Base-by-base conservation (phyloP, 2,329 filamentous ascomycete genomes). In the Fusarium graminum region DNA sequence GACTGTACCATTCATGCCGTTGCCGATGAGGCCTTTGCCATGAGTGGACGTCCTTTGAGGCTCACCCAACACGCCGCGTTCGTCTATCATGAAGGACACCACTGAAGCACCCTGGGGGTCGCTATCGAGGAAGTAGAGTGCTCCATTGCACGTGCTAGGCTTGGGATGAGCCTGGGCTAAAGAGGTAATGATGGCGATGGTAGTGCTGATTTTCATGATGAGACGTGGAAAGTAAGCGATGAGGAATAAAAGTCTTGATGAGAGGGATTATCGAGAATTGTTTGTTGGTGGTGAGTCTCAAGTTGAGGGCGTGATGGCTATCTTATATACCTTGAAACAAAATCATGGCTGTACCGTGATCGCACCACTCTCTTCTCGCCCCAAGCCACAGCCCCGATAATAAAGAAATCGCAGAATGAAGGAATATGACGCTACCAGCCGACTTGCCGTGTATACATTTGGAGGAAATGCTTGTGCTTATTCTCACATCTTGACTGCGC, bases 61-160 rank as follows among this genome's bases (percentile, higher is more conserved):
- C 2, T 29, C 13, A 2, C 44, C 26, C 0, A 52, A 10, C 1
- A 17, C 13, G 1, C 54, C 54, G 40, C 44, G n/a, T 6, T 25
- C 11, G 4, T 6, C 9, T 4, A 60, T 59, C 2, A 17, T 38
- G 28, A 60, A 25, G 3, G 57, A 59, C 12, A 60, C 57, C 6
- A 60, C 54, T 5, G 32, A 52, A 11, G 57, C 57, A 2, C 54
- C 57, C 2, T 59, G 8, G 8, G 57, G 57, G n/a, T 60, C 32
- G 6, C 57, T 60, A 17, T 60, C 57, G 3, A 60, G 44, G 3
- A 60, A 60, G 22, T 60, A 60, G 2, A 60, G 4, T 3, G 44
- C 57, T 7, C 16, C 14, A 6, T 10, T n/a, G 0, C 26, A 19
- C 3, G 12, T n/a, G 4, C 8, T n/a, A 19, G 39, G 19, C n/a